Evolutionary conservation across 352 stramenopile species (phyloP), one percentile per base, ranked within the genome.

Genomic region (Globisporangium spiculum): DNA sequence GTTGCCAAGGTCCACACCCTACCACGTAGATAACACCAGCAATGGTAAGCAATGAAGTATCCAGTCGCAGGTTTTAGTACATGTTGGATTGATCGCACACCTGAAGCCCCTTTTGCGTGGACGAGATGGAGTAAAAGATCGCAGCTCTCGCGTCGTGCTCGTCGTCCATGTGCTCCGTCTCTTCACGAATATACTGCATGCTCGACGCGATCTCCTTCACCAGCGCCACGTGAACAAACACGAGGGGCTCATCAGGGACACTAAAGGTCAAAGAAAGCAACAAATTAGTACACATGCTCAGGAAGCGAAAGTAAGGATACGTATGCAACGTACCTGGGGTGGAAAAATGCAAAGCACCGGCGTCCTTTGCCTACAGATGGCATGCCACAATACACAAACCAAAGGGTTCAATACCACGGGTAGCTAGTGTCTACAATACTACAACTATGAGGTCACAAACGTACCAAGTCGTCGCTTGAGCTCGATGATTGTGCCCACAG

Each of bases 81-180:
- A 22, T 50, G 4, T 46, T 46, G 38, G 12, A 14, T 58, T 60
- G 8, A 4, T 24, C 8, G 38, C 62, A 0, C 60, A 94, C 86
- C 80, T 91, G 85, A 24, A 95, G 75, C 10, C 96, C 96, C 65
- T 90, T 91, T 70, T 98, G 90, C 5, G 95, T 97, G 46, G 94
- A 94, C 9, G 83, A 98, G 71, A 99, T 99, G 1, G 96, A 98
- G 77, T 99, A 99, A 72, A 98, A 98, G 38, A 98, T 97, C 18
- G 96, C 95, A 61, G 89, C 79, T 46, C 82, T 79, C 18, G 83
- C 80, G 57, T 91, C 70, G 8, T 79, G 77, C 38, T 82, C 73
- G 63, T 95, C 80, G 24, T 74, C 52, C 60, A 93, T 74, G 64
- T 79, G 79, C 52, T 93, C 83, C 9, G 83, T 96, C 70, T 78